Conservation (phyloP, 495 filamentous ascomycete genomes). For the Talaromyces proteolyticus region DNA sequence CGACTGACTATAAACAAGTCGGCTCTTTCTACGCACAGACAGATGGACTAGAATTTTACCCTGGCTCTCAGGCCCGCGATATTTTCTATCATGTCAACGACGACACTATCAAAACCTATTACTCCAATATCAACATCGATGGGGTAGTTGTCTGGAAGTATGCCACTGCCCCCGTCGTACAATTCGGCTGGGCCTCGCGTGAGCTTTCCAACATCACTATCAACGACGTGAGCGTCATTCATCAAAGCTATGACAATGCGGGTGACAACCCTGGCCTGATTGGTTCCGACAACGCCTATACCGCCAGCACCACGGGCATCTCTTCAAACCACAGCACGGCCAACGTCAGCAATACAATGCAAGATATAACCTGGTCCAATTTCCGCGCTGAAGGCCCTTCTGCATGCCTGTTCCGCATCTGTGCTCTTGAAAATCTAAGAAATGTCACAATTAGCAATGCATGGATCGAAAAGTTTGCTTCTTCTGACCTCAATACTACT, state of each 20-base stretch:
- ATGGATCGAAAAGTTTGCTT: neutral
- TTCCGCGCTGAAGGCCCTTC: neutral
- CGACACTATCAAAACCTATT: constrained; percentile 18
- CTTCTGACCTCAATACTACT: neutral
- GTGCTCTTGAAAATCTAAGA: neutral
- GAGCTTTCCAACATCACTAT: constrained; percentile 15
- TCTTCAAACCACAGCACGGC: neutral
- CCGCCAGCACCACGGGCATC: neutral
- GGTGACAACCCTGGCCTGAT: neutral
- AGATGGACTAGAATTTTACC: constrained; percentile 16
- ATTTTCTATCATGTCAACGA: constrained; percentile 23
- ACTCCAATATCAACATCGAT: constrained; percentile 7
- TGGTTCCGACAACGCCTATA: neutral
- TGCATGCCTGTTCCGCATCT: neutral
- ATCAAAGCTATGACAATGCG: constrained; percentile 13
- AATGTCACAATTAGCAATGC: neutral
- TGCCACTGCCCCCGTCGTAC: constrained; percentile 15
- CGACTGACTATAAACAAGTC: constrained; percentile 20
- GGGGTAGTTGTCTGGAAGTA: constrained; percentile 14
- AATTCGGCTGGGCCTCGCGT: constrained; percentile 22
- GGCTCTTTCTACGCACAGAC: constrained; percentile 21
- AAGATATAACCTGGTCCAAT: neutral
- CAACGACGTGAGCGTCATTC: constrained; percentile 19
- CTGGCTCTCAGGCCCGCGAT: constrained; percentile 8
- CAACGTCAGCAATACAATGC: neutral